A percentile compares a stretch with the other conserved stretches of the same genome.
Evolutionary conservation across 2,329 filamentous ascomycete genomes (phyloP).

Genomic region (Monilinia fructicola): DNA sequence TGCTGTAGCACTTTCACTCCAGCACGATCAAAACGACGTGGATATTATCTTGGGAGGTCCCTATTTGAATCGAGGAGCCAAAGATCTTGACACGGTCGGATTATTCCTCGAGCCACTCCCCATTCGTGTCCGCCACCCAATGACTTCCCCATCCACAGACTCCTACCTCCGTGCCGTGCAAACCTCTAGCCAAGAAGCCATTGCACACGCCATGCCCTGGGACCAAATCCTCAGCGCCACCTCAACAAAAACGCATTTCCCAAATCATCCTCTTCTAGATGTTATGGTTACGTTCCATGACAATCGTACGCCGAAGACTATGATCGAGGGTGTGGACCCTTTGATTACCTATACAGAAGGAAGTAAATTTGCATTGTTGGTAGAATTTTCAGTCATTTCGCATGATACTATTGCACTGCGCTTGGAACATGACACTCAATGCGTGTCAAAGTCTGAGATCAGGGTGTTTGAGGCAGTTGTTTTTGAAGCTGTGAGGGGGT

Average conservation of each 20-base stretch:
- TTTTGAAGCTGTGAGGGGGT: conserved; percentile 1
- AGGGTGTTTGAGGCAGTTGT: conserved; percentile 1
- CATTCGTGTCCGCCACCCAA: conserved; percentile 10
- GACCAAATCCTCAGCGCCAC: conserved; percentile 37
- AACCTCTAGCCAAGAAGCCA: conserved; percentile 32
- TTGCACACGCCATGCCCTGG: conserved; percentile 40
- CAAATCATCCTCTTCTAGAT: conserved; percentile 34
- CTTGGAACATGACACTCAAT: conserved; percentile 10
- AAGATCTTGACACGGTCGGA: conserved; percentile 33
- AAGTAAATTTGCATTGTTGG: conserved; percentile 14
- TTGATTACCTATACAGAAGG: conserved; percentile 15
- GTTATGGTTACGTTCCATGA: conserved; percentile 36
- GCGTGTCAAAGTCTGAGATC: conserved; percentile 6
- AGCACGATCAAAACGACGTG: background rate
- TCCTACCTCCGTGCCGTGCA: conserved; percentile 28
- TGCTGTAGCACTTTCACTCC: conserved; percentile 21
- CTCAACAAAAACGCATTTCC: conserved; percentile 17
- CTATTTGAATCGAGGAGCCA: conserved; percentile 36
- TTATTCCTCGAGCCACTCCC: conserved; percentile 21
- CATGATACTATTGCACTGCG: background rate
- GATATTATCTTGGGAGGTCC: conserved; percentile 39
- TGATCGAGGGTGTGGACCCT: background rate
- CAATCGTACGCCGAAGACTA: background rate
- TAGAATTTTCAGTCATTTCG: background rate
- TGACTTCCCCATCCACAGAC: background rate